Base-by-base conservation (phyloP, 192 early-diverging fungal genomes). In the Backusella westeae region DNA sequence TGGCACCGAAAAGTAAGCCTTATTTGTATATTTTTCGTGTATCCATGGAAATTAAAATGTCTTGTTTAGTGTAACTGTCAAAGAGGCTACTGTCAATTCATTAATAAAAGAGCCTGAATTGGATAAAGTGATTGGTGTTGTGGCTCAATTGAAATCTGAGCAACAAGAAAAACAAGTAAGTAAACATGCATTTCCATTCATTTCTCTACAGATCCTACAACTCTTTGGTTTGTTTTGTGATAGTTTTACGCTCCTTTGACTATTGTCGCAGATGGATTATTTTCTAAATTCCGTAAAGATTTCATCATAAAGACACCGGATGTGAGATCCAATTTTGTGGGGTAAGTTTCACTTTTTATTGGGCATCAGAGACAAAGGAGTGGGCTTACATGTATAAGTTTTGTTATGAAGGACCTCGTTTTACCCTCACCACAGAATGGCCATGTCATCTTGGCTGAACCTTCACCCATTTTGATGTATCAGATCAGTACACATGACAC, bases 221-320 rank as follows among this genome's bases (percentile, higher is more conserved):
- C 49, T 53, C 2, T 32, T 32, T 32, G 32, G 32, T 32, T 32
- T 32, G 32, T 53, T n/a, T 21, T n/a, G 53, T 29, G 36, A 38
- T 38, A 87, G 81, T 87, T 83, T 41, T 90, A 86, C 81, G 93
- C 94, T n/a, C 90, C 93, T 15, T 84, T 97, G 17, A 94, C 93
- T 1, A 85, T 97, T 74, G 92, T 99, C 26, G 93, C 92, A 26
- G 97, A 99, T 80, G 97, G 97, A n/a, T 93, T 93, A 77, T 94
- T 95, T 70, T 97, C 96, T 75, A 96, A 95, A 82, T 99, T 97
- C 81, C 88, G 97, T 44, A 95, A 93, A 72, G 86, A 94, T 34
- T 84, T 88, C 67, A 89, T 89, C 49, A 66, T 77, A 0, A 89
- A 83, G 70, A 78, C 85, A 17, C 87, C 90, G 26, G 69, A 68